Conservation (phyloP, 2,329 filamentous ascomycete species). For the Xylariaceae sp. region DNA sequence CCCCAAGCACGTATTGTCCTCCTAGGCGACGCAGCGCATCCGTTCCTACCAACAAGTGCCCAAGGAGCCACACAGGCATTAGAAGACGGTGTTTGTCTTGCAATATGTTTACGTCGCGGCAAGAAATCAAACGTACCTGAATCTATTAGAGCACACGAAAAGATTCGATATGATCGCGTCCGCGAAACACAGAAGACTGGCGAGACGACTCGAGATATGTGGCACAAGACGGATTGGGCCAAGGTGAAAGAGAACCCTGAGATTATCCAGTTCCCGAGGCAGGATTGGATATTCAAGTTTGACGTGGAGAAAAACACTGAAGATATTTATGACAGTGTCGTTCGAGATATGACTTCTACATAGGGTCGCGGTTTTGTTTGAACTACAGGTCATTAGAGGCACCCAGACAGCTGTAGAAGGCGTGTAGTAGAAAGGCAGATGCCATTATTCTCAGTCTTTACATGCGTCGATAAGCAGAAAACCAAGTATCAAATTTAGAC, state of each 20-base stretch:
- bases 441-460: too few relatives aligned
- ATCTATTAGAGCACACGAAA: constrained; percentile 43
- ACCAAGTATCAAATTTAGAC: too few relatives aligned
- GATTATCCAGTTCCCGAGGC: constrained; percentile 46
- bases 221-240: constrained; percentile 54
- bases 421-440: too few relatives aligned
- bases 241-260: constrained; percentile 46
- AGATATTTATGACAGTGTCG: constrained; percentile 35
- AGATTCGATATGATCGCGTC: constrained; percentile 49
- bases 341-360: constrained; percentile 24
- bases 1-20: constrained; percentile 41
- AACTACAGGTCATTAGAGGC: too few relatives aligned
- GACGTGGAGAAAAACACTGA: constrained; percentile 48
- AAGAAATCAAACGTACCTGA: constrained; percentile 38
- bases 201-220: constrained; percentile 49
- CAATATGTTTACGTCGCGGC: constrained; percentile 40
- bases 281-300: constrained; percentile 52
- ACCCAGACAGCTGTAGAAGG: not conserved
- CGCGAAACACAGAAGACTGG: constrained; percentile 49
- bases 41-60: constrained; percentile 47
- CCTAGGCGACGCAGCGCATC: constrained; percentile 50
- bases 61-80: constrained; percentile 51
- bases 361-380: constrained; percentile 2
- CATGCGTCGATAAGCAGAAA: too few relatives aligned
- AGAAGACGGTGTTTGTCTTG: constrained; percentile 49